Evolutionary conservation across 2,329 filamentous ascomycete species (phyloP).

Genomic region (Didymella glomerata): DNA sequence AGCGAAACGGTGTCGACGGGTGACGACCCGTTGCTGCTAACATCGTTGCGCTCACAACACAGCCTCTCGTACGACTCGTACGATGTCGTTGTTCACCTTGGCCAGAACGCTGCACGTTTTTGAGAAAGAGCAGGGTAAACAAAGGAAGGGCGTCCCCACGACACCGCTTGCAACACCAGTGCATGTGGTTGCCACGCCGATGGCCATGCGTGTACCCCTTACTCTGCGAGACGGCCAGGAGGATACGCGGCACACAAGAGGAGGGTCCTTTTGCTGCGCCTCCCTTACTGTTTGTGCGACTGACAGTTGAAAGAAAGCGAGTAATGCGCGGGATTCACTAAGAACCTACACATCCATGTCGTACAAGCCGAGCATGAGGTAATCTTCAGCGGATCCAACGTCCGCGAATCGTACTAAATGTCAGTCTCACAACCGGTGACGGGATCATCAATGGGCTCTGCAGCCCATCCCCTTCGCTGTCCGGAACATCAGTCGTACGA

Average conservation of each 20-base stretch:
- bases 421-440: not conserved
- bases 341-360: not conserved
- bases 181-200: constrained; percentile 19
- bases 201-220: constrained; percentile 6
- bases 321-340: not conserved
- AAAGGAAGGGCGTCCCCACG: constrained; percentile 2
- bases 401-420: not conserved
- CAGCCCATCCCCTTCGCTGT: too few relatives aligned
- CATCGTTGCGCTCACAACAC: not conserved
- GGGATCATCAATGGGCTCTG: not conserved
- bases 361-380: not conserved
- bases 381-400: not conserved
- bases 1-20: constrained; percentile 6
- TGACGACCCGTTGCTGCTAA: constrained; percentile 6
- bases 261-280: constrained; percentile 1
- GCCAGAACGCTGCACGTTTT: constrained; percentile 1
- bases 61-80: constrained; percentile 2
- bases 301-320: constrained; percentile 8
- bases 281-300: constrained; percentile 15
- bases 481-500: too few relatives aligned
- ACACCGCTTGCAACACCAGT: constrained; percentile 12
- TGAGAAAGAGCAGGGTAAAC: constrained; percentile 13
- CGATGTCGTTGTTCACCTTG: not conserved
- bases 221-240: constrained; percentile 1
- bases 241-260: not conserved